Base-by-base conservation (phyloP, 345 rosid species). In the Arabidopsis suecica region DNA sequence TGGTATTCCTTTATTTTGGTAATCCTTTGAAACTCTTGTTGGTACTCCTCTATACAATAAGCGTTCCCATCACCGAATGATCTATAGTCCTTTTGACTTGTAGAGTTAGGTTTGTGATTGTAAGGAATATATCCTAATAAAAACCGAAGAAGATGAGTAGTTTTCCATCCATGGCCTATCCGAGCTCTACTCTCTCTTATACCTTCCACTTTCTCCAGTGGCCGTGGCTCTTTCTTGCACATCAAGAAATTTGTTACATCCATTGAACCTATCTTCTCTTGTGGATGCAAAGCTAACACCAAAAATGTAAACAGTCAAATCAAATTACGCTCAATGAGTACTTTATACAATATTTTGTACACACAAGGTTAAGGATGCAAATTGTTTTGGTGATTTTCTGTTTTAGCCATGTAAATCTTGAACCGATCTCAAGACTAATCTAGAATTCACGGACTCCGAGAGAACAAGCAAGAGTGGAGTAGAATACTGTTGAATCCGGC, bases 401-500 rank as follows among this genome's bases (percentile, higher is more conserved):
- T 33, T 13, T 45, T 30, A 50, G 5, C 14, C 4, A 9, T 1
- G 20, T 13, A 55, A 14, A 20, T 38, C 16, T 37, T 11, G 7
- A 22, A 58, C 3, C 5, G 2, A 58, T 13, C 5, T 71, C 28
- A 1, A 36, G 6, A 36, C 5, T 2, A 23, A 51, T 37, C 49
- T 0, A n/a, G 2, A 25, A n/a, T 49, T 45, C 25, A 23, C 36
- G 25, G 37, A 45, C 14, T 58, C 33, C 16, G 41, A 58, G 10
- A 6, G 28, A 25, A 61, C n/a, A 53, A 22, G 4, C 14, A 51
- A 37, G 25, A 20, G 6, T 45, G 18, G 4, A 10, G 57, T 64
- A 40, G 36, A 59, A 8, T 80, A 88, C 86, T 82, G 14, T 78
- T 78, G 36, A 84, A 87, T 41, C 79, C 73, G 45, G 77, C 67